A percentile compares a stretch with the other conserved stretches of the same genome.
phyloP scores from a whole-genome alignment of 148 eudicot species.

The Pouteria glomerata region DNA sequence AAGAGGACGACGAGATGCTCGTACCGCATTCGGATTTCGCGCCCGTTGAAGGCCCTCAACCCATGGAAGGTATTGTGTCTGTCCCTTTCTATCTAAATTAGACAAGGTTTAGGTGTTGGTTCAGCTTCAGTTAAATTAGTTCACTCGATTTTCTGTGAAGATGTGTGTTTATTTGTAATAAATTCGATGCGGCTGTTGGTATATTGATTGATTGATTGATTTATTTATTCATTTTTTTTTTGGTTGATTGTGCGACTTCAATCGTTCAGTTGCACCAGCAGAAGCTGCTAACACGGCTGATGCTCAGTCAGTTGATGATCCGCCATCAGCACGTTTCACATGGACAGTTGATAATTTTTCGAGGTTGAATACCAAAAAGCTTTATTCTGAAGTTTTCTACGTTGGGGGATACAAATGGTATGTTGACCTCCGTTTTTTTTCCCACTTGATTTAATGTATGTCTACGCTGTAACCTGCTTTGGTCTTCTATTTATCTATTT shows the following conservation, averaged over 20 bases:
- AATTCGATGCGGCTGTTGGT: too few species aligned
- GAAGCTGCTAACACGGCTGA: slow-evolving; percentile 23
- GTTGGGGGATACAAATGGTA: slow-evolving; percentile 28
- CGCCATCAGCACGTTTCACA: slow-evolving; percentile 25
- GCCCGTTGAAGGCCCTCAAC: slow-evolving; percentile 25
- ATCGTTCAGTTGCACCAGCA: slow-evolving; percentile 20
- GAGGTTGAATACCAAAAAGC: slow-evolving; percentile 23
- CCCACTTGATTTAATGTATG: too few species aligned
- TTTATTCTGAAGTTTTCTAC: slow-evolving; percentile 20
- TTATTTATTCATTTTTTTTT: too few species aligned
- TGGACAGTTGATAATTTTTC: slow-evolving; percentile 28
- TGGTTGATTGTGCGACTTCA: neutral
- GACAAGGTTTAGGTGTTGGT: neutral
- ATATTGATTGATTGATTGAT: too few species aligned
- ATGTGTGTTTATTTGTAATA: too few species aligned
- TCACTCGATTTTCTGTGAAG: neutral
- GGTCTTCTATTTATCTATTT: neutral
- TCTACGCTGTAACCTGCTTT: neutral
- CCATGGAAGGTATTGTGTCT: slow-evolving; percentile 35
- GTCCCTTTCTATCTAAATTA: too few species aligned
- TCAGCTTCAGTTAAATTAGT: neutral
- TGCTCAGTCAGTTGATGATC: slow-evolving; percentile 24
- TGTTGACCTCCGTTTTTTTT: slow-evolving; percentile 1
- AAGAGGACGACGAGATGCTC: slow-evolving; percentile 34
- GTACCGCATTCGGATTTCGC: slow-evolving; percentile 32